A percentile compares a stretch with the other conserved stretches of the same genome.
Evolutionary conservation across 257 asterid species (phyloP).

Genomic region (Catharanthus roseus): DNA sequence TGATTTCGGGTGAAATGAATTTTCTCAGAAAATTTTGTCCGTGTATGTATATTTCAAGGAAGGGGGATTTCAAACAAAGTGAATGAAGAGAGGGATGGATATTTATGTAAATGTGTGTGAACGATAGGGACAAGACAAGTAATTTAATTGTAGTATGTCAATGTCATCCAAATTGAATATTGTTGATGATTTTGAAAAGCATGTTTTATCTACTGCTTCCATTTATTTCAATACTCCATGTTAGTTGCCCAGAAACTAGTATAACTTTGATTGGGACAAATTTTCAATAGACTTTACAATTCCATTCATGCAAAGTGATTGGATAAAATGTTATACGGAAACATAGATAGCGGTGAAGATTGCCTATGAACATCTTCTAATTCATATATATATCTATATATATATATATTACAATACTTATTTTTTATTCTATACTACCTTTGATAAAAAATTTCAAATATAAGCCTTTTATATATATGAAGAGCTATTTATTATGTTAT

Average conservation of each 20-base stretch:
- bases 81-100: background rate
- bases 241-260: background rate
- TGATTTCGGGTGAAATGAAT: background rate
- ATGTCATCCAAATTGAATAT: background rate
- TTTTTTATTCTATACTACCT: too few species aligned
- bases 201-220: background rate
- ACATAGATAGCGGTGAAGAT: too few species aligned
- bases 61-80: background rate
- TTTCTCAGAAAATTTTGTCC: background rate
- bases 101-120: too few species aligned
- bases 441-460: too few species aligned
- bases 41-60: background rate
- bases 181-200: background rate
- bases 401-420: too few species aligned
- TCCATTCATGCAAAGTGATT: too few species aligned
- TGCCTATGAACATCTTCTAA: too few species aligned
- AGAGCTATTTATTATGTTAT: too few species aligned
- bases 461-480: too few species aligned
- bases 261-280: background rate
- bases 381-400: too few species aligned
- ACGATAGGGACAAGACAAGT: background rate
- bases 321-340: too few species aligned
- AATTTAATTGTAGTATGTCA: background rate
- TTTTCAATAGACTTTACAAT: too few species aligned
- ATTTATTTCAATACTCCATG: background rate